Percentiles rank a stretch among this genome's conserved stretches.
Conservation (phyloP, 352 stramenopile species). For the Hyphochytrium catenoides region DNA sequence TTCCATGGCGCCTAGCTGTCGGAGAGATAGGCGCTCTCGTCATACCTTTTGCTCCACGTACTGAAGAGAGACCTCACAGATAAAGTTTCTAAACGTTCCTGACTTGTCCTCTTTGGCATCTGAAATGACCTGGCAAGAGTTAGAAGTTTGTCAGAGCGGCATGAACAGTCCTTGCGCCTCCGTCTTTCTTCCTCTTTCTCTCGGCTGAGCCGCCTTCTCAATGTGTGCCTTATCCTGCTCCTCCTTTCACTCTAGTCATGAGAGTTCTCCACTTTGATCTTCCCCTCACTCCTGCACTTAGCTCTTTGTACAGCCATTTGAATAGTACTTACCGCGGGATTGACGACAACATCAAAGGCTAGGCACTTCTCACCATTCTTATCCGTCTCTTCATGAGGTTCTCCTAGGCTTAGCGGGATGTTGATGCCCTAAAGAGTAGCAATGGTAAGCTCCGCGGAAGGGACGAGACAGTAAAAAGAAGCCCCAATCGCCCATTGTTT, state of each 20-base stretch:
- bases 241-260: too few species aligned
- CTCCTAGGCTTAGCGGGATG: constrained; percentile 32
- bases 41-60: constrained; percentile 50
- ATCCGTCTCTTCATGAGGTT: constrained; percentile 40
- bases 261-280: too few species aligned
- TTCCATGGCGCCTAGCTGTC: too few species aligned
- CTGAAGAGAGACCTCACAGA: constrained; percentile 45
- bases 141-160: neutral
- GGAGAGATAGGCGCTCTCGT: too few species aligned
- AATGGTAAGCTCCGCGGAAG: neutral
- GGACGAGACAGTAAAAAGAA: neutral
- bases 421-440: constrained; percentile 25
- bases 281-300: too few species aligned
- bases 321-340: too few species aligned
- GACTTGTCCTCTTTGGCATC: constrained; percentile 34
- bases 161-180: constrained; percentile 11
- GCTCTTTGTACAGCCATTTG: too few species aligned
- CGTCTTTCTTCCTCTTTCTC: too few species aligned
- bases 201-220: too few species aligned
- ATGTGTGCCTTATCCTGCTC: too few species aligned
- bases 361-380: constrained; percentile 27
- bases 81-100: constrained; percentile 43
- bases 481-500: too few species aligned
- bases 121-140: constrained; percentile 14
- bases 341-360: constrained; percentile 49